These are phyloP conservation scores for Candida pini DNA, from an alignment of 805 yeast genomes.

Conservation along the genomic window DNA sequence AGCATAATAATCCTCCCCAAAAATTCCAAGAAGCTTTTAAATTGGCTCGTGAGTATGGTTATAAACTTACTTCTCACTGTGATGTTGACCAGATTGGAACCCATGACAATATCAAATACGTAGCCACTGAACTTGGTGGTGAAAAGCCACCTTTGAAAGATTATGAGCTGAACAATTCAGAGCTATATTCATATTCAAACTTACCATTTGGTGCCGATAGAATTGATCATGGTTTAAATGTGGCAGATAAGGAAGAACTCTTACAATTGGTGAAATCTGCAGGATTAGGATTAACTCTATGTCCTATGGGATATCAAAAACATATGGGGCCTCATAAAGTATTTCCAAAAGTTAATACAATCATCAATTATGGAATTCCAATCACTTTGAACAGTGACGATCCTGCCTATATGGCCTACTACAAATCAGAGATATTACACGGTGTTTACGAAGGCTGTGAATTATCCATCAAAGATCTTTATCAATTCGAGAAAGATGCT, in stretches of 20 bases:
- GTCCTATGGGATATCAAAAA: slow-evolving; percentile 34
- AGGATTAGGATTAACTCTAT: slow-evolving; percentile 33
- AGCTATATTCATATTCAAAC: slow-evolving; percentile 8
- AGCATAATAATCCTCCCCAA: slow-evolving; percentile 39
- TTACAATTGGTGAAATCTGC: slow-evolving; percentile 30
- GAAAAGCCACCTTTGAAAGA: slow-evolving; percentile 16
- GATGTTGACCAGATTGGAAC: slow-evolving; percentile 44
- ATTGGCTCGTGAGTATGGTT: slow-evolving; percentile 28
- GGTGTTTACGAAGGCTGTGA: slow-evolving; percentile 12
- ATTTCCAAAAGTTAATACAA: slow-evolving; percentile 36
- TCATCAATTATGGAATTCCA: slow-evolving; percentile 33
- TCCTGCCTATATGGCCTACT: slow-evolving; percentile 39
- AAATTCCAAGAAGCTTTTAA: slow-evolving; percentile 35
- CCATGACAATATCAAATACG: slow-evolving; percentile 30
- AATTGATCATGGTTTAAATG: slow-evolving; percentile 42
- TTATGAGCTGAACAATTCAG: slow-evolving; percentile 28
- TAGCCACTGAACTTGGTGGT: slow-evolving; percentile 13
- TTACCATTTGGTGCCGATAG: slow-evolving; percentile 29
- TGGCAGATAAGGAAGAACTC: slow-evolving; percentile 29
- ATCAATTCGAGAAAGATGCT: slow-evolving; percentile 15
- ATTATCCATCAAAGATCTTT: slow-evolving; percentile 10
- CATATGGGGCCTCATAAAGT: slow-evolving; percentile 28
- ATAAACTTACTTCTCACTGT: slow-evolving; percentile 37
- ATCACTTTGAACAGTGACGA: slow-evolving; percentile 36
- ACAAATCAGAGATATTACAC: slow-evolving; percentile 34